Base-by-base conservation (phyloP, 139 green algal species). In the Chlorokybus atmophyticus region DNA sequence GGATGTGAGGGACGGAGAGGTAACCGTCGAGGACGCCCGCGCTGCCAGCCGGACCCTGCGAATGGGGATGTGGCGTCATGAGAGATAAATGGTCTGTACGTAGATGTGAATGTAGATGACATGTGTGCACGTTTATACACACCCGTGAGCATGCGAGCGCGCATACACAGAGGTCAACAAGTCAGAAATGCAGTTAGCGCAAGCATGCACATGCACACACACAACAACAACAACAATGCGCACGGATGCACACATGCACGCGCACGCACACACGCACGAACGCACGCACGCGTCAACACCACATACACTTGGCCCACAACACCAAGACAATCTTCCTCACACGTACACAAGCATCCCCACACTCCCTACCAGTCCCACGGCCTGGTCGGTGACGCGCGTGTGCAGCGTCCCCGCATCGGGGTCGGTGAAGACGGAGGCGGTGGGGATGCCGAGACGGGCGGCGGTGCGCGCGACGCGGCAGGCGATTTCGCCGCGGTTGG, bases 401-500 rank as follows among this genome's bases (percentile, higher is more conserved):
- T 83, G 83, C 57, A 71, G 61, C 29, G 67, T 64, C 31, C 64
- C 55, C 0, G 56, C 50, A 59, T 94, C 86, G 2, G 77, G 78
- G 6, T 92, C 79, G 24, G 51, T 78, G 64, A 77, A 93, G 0
- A 95, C 75, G 7, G 87, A 84, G 21, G 94, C 82, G 2, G 79
- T 89, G 14, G 71, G 71, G 10, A 95, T 85, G n/a, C 84, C 85
- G 25, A 94, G 73, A 4, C 69, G 67, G 44, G 62, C 57, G 2
- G 84, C 84, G 0, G 79, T 94, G 0, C 70, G 58, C 28, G 94
- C 76, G 6, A 95, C 70, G 0, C 87, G 69, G 39, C 85, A 85
- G 1, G 87, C 87, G 26, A 95, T 95, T 52, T 95, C 87, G 10
- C 87, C 87, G 1, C 87, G 75, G 60, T 93, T 93, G 17, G 83